A percentile compares a stretch with the other conserved stretches of the same genome.
phyloP scores from a whole-genome alignment of 441 rosid species.

The Brassica balearica region DNA sequence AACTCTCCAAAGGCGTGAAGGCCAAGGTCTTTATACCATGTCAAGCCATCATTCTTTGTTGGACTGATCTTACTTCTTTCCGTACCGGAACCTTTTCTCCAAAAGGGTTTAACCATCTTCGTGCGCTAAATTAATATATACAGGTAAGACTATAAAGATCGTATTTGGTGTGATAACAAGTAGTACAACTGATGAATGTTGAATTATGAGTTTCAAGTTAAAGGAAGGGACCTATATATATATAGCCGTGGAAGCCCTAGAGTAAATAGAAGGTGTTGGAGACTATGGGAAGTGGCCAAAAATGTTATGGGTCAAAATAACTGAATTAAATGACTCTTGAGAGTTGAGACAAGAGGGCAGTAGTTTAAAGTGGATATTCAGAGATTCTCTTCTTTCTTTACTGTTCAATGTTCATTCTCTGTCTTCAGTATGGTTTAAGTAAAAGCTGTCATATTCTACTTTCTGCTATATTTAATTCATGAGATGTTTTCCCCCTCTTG shows the following conservation, averaged over 20 bases:
- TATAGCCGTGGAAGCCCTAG: conserved; percentile 42
- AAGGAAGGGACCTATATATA: conserved; percentile 42
- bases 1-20: conserved; percentile 72
- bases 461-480: conserved; percentile 18
- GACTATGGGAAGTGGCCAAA: conserved; percentile 45
- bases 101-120: conserved; percentile 71
- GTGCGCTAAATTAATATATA: conserved; percentile 9
- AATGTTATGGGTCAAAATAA: conserved; percentile 67
- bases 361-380: conserved; percentile 57
- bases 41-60: conserved; percentile 62
- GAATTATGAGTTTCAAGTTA: conserved; percentile 42
- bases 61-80: conserved; percentile 43
- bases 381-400: conserved; percentile 49
- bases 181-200: conserved; percentile 40
- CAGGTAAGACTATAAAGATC: not conserved
- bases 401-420: conserved; percentile 41
- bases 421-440: conserved; percentile 15
- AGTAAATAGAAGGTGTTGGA: conserved; percentile 34
- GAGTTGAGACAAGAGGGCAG: conserved; percentile 68
- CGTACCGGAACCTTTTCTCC: conserved; percentile 56
- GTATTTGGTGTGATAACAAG: conserved; percentile 1
- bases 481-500: not conserved
- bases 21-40: conserved; percentile 80
- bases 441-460: conserved; percentile 35
- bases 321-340: conserved; percentile 43